Evolutionary conservation across 2,329 filamentous ascomycete species (phyloP).

Genomic region (Diaporthe aspalathi): DNA sequence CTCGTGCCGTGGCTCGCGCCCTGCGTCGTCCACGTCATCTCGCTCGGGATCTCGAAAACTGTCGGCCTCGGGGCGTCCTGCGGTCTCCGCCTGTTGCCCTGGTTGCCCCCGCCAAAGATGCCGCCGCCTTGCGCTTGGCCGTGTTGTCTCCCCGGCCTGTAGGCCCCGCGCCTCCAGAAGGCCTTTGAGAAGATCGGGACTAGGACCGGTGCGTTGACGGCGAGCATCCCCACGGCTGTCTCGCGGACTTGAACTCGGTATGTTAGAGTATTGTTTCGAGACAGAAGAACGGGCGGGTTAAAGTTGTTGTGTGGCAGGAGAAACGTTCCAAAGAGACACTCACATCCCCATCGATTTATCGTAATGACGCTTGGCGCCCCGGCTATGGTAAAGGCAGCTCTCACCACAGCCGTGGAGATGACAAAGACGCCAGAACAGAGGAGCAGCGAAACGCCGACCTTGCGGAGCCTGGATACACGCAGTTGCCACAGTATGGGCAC

Average conservation of each 20-base stretch:
- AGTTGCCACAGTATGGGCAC: constrained; percentile 45
- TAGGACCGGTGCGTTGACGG: constrained; percentile 41
- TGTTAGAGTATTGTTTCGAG: background rate
- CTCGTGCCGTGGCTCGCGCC: background rate
- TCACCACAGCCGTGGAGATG: constrained; percentile 44
- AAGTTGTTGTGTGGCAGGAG: no score
- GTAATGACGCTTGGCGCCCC: constrained; percentile 44
- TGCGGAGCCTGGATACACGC: constrained; percentile 38
- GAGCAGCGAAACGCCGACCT: constrained; percentile 40
- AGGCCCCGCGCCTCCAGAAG: constrained; percentile 40
- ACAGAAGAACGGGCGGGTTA: no score
- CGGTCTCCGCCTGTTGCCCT: background rate
- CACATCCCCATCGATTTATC: constrained; percentile 42
- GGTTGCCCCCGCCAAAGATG: background rate
- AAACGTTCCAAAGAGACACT: background rate
- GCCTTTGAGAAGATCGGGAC: constrained; percentile 38
- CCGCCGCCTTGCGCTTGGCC: background rate
- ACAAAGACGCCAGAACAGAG: constrained; percentile 45
- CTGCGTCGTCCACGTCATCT: constrained; percentile 9
- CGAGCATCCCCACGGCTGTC: constrained; percentile 43
- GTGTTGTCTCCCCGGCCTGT: constrained; percentile 18
- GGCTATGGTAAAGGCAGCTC: constrained; percentile 42
- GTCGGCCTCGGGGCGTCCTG: background rate
- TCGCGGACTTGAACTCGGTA: constrained; percentile 36
- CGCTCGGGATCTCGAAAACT: background rate